Conservation (phyloP, 768 basidiomycete genomes). For the Leccinum pellstonianum region DNA sequence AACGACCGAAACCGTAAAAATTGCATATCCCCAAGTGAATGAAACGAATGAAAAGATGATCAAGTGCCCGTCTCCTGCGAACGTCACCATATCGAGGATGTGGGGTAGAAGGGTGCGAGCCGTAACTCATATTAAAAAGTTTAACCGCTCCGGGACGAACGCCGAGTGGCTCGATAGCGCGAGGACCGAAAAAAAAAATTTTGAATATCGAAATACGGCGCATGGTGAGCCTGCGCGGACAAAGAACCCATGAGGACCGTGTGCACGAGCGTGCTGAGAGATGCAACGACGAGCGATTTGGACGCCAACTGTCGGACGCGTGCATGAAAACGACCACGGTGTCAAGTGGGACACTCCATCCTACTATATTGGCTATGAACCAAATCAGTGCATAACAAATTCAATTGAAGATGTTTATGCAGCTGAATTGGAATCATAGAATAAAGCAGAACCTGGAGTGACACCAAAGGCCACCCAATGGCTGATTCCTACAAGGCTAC, state of each 20-base stretch:
- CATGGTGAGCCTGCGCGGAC: neutral
- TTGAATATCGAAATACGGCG: neutral
- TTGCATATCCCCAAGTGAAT: neutral
- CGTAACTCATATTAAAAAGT: slow-evolving; percentile 29
- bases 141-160: slow-evolving; percentile 12
- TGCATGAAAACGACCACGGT: slow-evolving; percentile 11
- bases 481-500: slow-evolving; percentile 9
- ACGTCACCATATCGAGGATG: slow-evolving; percentile 11
- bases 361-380: slow-evolving; percentile 64
- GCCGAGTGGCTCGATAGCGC: slow-evolving; percentile 2
- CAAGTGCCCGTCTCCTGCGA: neutral
- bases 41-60: neutral
- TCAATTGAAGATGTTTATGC: slow-evolving; percentile 34
- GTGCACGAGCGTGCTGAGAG: neutral
- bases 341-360: slow-evolving; percentile 38
- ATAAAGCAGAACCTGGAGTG: slow-evolving; percentile 32
- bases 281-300: neutral
- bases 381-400: slow-evolving; percentile 37
- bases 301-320: neutral
- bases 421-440: slow-evolving; percentile 40
- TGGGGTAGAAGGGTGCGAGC: slow-evolving; percentile 17
- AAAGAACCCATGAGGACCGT: too few relatives aligned
- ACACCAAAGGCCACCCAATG: slow-evolving; percentile 27
- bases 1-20: neutral
- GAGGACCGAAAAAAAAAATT: neutral